These are phyloP conservation scores for Suhomyces guaymorum DNA, from an alignment of 1,139 yeast species.

Conservation along the genomic window DNA sequence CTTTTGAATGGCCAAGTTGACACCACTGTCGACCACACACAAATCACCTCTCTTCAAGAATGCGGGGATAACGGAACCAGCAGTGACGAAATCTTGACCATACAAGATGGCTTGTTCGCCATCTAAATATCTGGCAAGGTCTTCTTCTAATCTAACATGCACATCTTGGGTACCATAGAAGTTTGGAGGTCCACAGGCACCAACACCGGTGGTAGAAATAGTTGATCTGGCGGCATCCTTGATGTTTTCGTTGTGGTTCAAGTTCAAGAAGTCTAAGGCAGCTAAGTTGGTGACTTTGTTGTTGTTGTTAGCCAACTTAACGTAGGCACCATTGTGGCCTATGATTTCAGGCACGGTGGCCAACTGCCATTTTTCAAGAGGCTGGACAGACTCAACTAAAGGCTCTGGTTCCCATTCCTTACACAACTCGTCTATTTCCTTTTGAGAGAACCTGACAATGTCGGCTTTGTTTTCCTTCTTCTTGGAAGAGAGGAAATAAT, in stretches of 20 bases:
- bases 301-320: conserved; percentile 28
- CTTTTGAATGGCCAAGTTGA: conserved; percentile 77
- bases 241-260: conserved; percentile 51
- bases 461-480: conserved; percentile 77
- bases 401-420: conserved; percentile 94
- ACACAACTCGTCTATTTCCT: conserved; percentile 79
- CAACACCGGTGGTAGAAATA: conserved; percentile 81
- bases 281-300: conserved; percentile 59
- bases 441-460: conserved; percentile 59
- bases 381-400: conserved; percentile 56
- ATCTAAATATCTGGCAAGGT: conserved; percentile 71
- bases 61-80: conserved; percentile 96
- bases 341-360: conserved; percentile 62
- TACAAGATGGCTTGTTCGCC: conserved; percentile 80
- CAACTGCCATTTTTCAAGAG: conserved; percentile 61
- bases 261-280: conserved; percentile 61
- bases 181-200: conserved; percentile 98
- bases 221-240: conserved; percentile 57
- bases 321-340: conserved; percentile 57
- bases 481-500: conserved; percentile 81
- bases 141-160: conserved; percentile 78
- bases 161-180: conserved; percentile 96
- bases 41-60: conserved; percentile 94
- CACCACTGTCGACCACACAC: conserved; percentile 83
- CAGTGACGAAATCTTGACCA: conserved; percentile 90